Evolutionary conservation across 805 yeast species (phyloP).

Genomic region (Priceomyces melissophilus): DNA sequence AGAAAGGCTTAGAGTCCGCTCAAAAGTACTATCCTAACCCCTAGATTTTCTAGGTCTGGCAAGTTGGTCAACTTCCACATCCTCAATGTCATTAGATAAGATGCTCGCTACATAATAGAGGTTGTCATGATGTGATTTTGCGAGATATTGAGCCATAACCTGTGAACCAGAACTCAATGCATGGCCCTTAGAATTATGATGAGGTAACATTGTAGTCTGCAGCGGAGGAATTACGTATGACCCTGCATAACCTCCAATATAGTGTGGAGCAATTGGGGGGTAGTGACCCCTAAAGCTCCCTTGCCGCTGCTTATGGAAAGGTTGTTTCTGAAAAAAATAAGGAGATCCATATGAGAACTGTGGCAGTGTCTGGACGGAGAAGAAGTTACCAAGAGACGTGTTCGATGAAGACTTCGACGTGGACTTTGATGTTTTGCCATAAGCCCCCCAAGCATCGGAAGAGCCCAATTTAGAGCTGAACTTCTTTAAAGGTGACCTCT

Average conservation of each 20-base stretch:
- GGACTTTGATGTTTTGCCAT: slow-evolving; percentile 13
- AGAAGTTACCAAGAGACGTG: slow-evolving; percentile 13
- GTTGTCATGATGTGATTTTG: slow-evolving; percentile 65
- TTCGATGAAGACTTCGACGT: slow-evolving; percentile 16
- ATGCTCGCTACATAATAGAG: slow-evolving; percentile 42
- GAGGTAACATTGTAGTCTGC: slow-evolving; percentile 6
- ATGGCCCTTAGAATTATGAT: slow-evolving; percentile 6
- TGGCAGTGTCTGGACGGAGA: slow-evolving; percentile 5
- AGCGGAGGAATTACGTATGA: slow-evolving; percentile 5
- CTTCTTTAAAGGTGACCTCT: slow-evolving; percentile 12
- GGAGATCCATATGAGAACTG: slow-evolving; percentile 7
- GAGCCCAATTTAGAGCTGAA: slow-evolving; percentile 14
- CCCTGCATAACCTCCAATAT: slow-evolving; percentile 3
- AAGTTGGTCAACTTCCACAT: slow-evolving; percentile 13
- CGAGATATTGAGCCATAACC: slow-evolving; percentile 75
- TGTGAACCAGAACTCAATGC: slow-evolving; percentile 53
- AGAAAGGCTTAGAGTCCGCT: neutral
- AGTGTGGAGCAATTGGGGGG: slow-evolving; percentile 3
- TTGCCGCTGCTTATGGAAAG: slow-evolving; percentile 7
- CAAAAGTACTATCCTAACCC: neutral
- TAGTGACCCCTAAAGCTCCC: neutral
- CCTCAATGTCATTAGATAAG: slow-evolving; percentile 15
- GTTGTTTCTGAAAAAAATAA: slow-evolving; percentile 12
- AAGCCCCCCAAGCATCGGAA: slow-evolving; percentile 20
- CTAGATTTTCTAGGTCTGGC: slow-evolving; percentile 2